phyloP scores from a whole-genome alignment of 129 eudicot species.

The Flaveria linearis region DNA sequence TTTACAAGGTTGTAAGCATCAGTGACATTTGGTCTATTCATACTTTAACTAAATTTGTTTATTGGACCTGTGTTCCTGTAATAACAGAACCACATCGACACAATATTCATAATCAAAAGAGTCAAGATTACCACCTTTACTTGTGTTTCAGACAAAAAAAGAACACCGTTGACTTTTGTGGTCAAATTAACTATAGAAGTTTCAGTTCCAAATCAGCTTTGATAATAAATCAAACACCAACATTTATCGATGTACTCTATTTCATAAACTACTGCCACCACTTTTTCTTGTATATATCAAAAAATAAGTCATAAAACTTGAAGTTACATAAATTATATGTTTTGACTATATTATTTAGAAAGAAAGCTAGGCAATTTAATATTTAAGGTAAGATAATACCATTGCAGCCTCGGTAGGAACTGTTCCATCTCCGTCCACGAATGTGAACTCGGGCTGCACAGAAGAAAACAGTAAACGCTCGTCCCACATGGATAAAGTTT shows the following conservation, averaged over 20 bases:
- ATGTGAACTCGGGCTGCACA: slow-evolving; percentile 72
- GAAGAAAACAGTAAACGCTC: slow-evolving; percentile 2
- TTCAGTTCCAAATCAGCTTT: slow-evolving; percentile 1
- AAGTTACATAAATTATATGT: neutral
- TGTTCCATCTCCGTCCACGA: slow-evolving; percentile 94
- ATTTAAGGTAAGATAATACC: slow-evolving; percentile 39
- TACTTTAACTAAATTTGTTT: neutral
- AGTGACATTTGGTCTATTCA: neutral
- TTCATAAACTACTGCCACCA: neutral
- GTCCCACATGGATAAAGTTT: neutral
- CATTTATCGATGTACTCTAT: neutral
- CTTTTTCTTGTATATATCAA: neutral
- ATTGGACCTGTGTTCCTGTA: neutral
- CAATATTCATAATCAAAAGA: neutral
- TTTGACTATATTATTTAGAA: neutral
- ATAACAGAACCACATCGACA: neutral
- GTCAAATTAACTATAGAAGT: neutral
- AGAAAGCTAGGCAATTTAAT: too few species aligned
- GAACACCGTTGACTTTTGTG: slow-evolving; percentile 13
- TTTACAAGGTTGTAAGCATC: neutral
- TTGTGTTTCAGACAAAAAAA: neutral
- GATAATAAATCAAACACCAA: neutral
- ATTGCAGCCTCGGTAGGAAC: slow-evolving; percentile 91
- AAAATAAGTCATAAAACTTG: neutral
- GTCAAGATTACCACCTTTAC: neutral